These are phyloP conservation scores for Colletotrichum siamense DNA, from an alignment of 2,329 filamentous ascomycete genomes.

Conservation along the genomic window DNA sequence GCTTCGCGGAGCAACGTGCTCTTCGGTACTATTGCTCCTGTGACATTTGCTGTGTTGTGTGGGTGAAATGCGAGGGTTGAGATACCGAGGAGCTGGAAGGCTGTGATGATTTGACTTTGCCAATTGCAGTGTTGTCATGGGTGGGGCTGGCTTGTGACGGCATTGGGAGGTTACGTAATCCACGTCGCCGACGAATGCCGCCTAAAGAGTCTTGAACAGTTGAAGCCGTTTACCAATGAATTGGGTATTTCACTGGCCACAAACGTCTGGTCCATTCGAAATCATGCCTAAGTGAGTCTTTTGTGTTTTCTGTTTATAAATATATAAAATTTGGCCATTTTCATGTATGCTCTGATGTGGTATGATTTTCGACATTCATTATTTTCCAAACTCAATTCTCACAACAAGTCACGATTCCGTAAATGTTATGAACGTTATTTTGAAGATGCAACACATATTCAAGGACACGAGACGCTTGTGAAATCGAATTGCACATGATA, in stretches of 20 bases:
- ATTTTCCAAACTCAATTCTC: no score
- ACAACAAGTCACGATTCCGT: fast-evolving
- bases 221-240: background rate
- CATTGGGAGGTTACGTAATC: background rate
- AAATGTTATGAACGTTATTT: background rate
- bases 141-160: background rate
- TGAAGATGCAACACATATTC: fast-evolving
- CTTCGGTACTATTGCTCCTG: background rate
- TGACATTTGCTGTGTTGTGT: background rate
- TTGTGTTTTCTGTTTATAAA: background rate
- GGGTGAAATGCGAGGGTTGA: background rate
- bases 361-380: background rate
- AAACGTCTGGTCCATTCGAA: fast-evolving
- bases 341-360: fast-evolving
- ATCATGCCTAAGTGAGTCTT: fast-evolving
- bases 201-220: background rate
- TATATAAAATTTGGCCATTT: background rate
- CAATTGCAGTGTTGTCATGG: background rate
- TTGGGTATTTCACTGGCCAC: no score
- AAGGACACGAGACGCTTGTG: no score
- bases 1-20: constrained; percentile 4
- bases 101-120: background rate
- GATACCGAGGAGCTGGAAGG: background rate
- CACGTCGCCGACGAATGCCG: background rate
- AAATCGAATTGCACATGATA: fast-evolving